Base-by-base conservation (phyloP, 805 yeast genomes). In the Wickerhamomyces sydowiorum region DNA sequence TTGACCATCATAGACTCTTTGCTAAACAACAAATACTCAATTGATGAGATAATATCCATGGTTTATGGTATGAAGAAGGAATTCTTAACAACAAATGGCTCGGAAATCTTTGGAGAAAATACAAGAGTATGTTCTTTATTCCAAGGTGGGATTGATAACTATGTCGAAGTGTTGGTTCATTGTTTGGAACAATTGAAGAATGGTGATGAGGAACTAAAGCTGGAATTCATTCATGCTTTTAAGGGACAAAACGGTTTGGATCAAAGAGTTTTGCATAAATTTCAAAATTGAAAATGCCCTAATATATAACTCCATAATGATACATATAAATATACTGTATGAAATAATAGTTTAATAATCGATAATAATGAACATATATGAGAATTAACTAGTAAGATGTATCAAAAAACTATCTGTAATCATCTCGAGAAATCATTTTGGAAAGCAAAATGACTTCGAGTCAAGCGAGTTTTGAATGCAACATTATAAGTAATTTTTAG, bases 1-100 rank as follows among this genome's bases (percentile, higher is more conserved):
- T 38, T 64, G 17, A 36, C 61, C 9, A 50, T 66, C 4, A 45
- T 62, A 7, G 20, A 30, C 12, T 5, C 29, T 19, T 18, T 19
- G 22, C n/a, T 24, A 12, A 24, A 24, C 12, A 8, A 8, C 8
- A 12, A 27, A 5, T 8, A 14, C 14, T 8, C 8, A 9, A 27
- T 14, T 12, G 17, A 32, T 7, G 21, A 32, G 7, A 19, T 32
- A 6, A 32, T 32, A 7, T 27, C 20, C 8, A 19, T 18, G 24
- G 20, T 27, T 20, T 36, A n/a, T 20, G 32, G 32, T 2, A 14
- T 36, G 33, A 36, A n/a, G 9, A 32, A 32, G 10, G 35, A 30
- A 30, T 18, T 30, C 14, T 6, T 9, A 10, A 18, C 14, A 4
- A 14, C 33, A 18, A 18, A 30, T 3, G 9, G 21, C 6, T 30